phyloP scores from a whole-genome alignment of 2,329 filamentous ascomycete species.

The Samsoniella hepiali region DNA sequence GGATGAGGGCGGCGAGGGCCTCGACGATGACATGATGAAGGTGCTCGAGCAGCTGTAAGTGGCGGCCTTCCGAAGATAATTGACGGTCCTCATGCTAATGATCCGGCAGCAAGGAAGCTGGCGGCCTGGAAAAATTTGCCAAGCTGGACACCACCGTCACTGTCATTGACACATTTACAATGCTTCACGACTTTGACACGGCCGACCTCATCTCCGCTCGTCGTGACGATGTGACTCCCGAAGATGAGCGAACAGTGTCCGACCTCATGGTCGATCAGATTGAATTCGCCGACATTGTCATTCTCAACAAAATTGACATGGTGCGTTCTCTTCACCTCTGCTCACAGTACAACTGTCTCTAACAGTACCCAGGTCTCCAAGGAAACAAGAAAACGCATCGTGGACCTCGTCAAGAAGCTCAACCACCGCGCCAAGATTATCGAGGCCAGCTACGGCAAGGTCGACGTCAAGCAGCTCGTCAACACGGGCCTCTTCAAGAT shows the following conservation, averaged over 20 bases:
- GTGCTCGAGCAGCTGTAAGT: slow-evolving; percentile 37
- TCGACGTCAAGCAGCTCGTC: slow-evolving; percentile 61
- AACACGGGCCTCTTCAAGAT: slow-evolving; percentile 65
- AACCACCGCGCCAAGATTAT: slow-evolving; percentile 66
- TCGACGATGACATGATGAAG: slow-evolving; percentile 36
- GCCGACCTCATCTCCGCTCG: slow-evolving; percentile 63
- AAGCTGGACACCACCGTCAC: slow-evolving; percentile 69
- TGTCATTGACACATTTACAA: slow-evolving; percentile 69
- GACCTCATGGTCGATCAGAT: slow-evolving; percentile 76
- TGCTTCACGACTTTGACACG: slow-evolving; percentile 70
- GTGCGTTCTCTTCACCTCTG: slow-evolving; percentile 34
- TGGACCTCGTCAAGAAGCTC: slow-evolving; percentile 54
- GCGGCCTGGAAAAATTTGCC: slow-evolving; percentile 64
- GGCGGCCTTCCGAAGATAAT: not conserved
- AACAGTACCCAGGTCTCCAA: slow-evolving; percentile 33
- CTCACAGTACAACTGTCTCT: too few species aligned
- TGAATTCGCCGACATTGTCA: slow-evolving; percentile 71
- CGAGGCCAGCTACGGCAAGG: slow-evolving; percentile 55
- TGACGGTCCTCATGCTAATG: not conserved
- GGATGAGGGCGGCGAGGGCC: slow-evolving; percentile 28
- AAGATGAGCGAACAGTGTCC: slow-evolving; percentile 71
- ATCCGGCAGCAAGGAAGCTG: slow-evolving; percentile 44
- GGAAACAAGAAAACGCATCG: slow-evolving; percentile 43
- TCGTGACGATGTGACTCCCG: slow-evolving; percentile 57
- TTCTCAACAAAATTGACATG: slow-evolving; percentile 68